Evolutionary conservation across 1,284 basidiomycete genomes (phyloP).

Genomic region (Rhodotorula mucilaginosa): DNA sequence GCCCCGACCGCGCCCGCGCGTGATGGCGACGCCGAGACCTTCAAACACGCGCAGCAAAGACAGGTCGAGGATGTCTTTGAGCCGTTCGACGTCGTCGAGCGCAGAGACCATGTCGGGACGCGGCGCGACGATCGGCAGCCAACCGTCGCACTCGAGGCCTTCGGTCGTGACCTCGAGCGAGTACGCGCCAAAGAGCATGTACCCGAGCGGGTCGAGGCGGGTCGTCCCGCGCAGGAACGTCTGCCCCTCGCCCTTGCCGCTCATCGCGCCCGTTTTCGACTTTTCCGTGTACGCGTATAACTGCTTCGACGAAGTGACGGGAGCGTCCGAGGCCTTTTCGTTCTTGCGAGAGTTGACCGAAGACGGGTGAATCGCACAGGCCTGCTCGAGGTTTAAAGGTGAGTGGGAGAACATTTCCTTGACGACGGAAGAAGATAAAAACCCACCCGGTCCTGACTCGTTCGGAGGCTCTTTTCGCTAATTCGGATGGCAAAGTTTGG

Average conservation of each 20-base stretch:
- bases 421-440: neutral
- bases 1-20: conserved; percentile 2
- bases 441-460: conserved; percentile 79
- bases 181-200: conserved; percentile 88
- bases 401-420: neutral
- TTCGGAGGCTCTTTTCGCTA: conserved; percentile 71
- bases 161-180: conserved; percentile 54
- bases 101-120: conserved; percentile 55
- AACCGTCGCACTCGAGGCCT: conserved; percentile 73
- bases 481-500: conserved; percentile 90
- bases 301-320: conserved; percentile 56
- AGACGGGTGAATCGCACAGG: conserved; percentile 73
- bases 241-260: conserved; percentile 55
- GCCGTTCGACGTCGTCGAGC: conserved; percentile 77
- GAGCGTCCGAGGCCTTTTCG: conserved; percentile 54
- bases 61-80: conserved; percentile 75
- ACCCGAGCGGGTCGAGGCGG: conserved; percentile 77
- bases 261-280: conserved; percentile 63
- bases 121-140: conserved; percentile 70
- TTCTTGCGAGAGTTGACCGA: conserved; percentile 80
- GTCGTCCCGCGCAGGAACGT: conserved; percentile 79
- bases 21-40: conserved; percentile 57
- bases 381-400: conserved; percentile 51
- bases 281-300: conserved; percentile 85
- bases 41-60: conserved; percentile 91